Evolutionary conservation across 225 moss, liverwort and hornwort genomes (phyloP).

Genomic region (Takakia lepidozioides): DNA sequence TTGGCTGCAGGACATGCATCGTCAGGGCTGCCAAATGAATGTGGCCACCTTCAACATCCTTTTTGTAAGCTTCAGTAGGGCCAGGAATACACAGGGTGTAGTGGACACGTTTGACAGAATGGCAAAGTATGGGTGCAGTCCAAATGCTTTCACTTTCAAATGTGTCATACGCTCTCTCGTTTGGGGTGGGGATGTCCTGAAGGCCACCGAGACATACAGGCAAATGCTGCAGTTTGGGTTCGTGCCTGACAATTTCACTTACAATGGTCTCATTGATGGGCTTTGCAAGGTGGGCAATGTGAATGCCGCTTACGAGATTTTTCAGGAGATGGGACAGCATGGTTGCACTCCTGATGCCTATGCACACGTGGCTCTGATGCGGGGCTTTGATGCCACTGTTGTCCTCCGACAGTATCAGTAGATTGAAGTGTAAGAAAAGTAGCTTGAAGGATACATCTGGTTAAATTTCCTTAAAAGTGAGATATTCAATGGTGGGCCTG

Average conservation of each 20-base stretch:
- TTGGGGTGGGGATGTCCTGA: slow-evolving; percentile 18
- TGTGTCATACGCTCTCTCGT: slow-evolving; percentile 36
- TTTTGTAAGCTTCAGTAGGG: slow-evolving; percentile 26
- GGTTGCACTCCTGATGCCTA: slow-evolving; percentile 25
- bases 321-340: slow-evolving; percentile 42
- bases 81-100: slow-evolving; percentile 18
- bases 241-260: slow-evolving; percentile 42
- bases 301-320: slow-evolving; percentile 27
- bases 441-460: too few species aligned
- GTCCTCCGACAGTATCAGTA: too few species aligned
- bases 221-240: slow-evolving; percentile 34
- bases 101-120: slow-evolving; percentile 29
- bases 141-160: slow-evolving; percentile 44
- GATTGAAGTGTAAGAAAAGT: too few species aligned
- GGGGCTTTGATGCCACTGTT: slow-evolving; percentile 41
- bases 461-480: too few species aligned
- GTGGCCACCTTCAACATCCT: slow-evolving; percentile 47
- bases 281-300: slow-evolving; percentile 31
- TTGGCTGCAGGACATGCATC: slow-evolving; percentile 33
- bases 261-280: slow-evolving; percentile 38
- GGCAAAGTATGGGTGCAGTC: slow-evolving; percentile 23
- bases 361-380: slow-evolving; percentile 35
- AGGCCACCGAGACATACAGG: slow-evolving; percentile 22
- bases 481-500: too few species aligned
- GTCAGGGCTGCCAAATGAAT: slow-evolving; percentile 29